Base-by-base conservation (phyloP, 352 stramenopile species). In the Halophytophthora batemanensis region DNA sequence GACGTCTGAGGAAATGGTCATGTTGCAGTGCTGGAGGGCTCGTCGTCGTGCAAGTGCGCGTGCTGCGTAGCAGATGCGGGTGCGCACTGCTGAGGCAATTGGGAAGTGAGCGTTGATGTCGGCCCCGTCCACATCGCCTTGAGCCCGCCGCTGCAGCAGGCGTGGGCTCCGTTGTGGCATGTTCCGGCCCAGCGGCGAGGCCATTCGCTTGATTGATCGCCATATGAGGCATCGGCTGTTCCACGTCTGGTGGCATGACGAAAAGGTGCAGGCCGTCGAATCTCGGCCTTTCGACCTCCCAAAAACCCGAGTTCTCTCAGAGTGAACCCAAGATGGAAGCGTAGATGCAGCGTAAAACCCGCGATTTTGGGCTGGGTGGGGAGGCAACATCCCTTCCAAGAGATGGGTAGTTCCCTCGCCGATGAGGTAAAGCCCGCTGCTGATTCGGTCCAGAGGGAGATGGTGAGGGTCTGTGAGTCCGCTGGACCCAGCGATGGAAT, bases 1-100 rank as follows among this genome's bases (percentile, higher is more conserved):
- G 12, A 69, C 60, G 50, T 55, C 55, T 12, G 60, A 61, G 25
- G 60, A 64, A 50, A 69, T 68, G 21, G 59, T 68, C 59, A 68
- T 68, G 49, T 21, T 56, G n/a, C n/a, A n/a, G n/a, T 52, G 43
- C 43, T 7, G 7, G 22, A 22, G 2, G 41, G 17, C 14, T 38
- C 44, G 35, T 50, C 17, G 48, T 43, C 8, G 41, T 37, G n/a
- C 39, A 34, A 38, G 36, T 48, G 41, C 53, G 52, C 18, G 53
- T 43, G 17, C 35, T 45, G 38, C 21, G 50, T 48, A 8, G 60
- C 41, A n/a, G n/a, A n/a, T n/a, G n/a, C n/a, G n/a, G n/a, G n/a
- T n/a, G n/a, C n/a, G n/a, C n/a, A n/a, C n/a, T n/a, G n/a, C n/a
- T n/a, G n/a, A n/a, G n/a, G n/a, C 28, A 57, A 56, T 53, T 34